phyloP scores from a whole-genome alignment of 495 filamentous ascomycete genomes.

The Podospora pseudocomata region DNA sequence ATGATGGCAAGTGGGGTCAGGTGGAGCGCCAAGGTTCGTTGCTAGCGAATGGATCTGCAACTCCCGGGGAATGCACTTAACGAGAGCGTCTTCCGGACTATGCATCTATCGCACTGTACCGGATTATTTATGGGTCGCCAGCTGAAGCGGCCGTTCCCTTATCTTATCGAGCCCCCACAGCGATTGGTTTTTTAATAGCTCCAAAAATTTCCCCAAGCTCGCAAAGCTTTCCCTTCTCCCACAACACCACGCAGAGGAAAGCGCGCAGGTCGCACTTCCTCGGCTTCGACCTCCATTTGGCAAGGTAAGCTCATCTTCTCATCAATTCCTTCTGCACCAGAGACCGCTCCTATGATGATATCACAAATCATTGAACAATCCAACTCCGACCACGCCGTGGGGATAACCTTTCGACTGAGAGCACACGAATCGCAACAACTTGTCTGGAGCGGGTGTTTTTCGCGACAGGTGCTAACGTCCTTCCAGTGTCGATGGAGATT shows the following conservation, averaged over 20 bases:
- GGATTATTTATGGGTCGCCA: neutral
- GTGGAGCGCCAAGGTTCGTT: neutral
- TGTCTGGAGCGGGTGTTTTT: conserved; percentile 10
- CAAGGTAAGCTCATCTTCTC: conserved; percentile 41
- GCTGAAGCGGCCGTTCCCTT: neutral
- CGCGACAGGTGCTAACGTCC: conserved; percentile 21
- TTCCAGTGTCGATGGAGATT: conserved; percentile 23
- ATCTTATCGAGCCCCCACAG: conserved; percentile 32
- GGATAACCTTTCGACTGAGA: conserved; percentile 65
- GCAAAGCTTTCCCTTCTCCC: conserved; percentile 19
- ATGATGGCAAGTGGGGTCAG: neutral
- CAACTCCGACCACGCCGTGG: conserved; percentile 73
- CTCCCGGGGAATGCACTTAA: conserved; percentile 7
- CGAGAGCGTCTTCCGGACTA: neutral
- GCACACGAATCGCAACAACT: conserved; percentile 24
- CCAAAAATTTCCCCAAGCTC: conserved; percentile 29
- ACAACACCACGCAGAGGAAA: conserved; percentile 11
- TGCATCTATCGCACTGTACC: neutral
- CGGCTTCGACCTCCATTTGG: conserved; percentile 15
- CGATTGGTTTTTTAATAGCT: conserved; percentile 21
- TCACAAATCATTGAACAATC: conserved; percentile 63
- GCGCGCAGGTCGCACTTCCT: conserved; percentile 7
- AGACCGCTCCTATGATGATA: conserved; percentile 44
- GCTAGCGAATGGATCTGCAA: neutral
- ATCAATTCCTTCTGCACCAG: conserved; percentile 30